phyloP scores from a whole-genome alignment of 202 grass and related monocot species.

The Setaria italica region DNA sequence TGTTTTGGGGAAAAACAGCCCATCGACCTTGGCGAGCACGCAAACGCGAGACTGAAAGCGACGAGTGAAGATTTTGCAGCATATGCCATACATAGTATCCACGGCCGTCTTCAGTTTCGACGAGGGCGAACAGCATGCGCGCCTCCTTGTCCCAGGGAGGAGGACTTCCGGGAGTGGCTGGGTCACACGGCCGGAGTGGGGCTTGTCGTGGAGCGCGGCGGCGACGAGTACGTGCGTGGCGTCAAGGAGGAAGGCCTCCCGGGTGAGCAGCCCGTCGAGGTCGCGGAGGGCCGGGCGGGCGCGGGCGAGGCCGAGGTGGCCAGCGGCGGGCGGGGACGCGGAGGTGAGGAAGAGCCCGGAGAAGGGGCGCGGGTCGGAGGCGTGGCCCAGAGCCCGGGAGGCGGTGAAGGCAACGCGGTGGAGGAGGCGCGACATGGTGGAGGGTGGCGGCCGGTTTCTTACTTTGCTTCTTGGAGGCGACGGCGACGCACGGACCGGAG shows the following conservation, averaged over 20 bases:
- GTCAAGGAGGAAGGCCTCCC: slow-evolving; percentile 22
- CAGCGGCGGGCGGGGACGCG: neutral
- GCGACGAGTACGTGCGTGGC: slow-evolving; percentile 14
- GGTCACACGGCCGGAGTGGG: neutral
- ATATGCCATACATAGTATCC: no score
- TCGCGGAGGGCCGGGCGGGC: slow-evolving; percentile 3
- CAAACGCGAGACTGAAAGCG: no score
- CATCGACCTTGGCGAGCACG: no score
- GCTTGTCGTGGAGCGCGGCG: neutral
- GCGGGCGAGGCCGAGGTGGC: slow-evolving; percentile 23
- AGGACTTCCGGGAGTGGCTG: no score
- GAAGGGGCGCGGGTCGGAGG: neutral
- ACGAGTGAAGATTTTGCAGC: no score
- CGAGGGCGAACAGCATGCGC: neutral
- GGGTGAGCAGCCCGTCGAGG: slow-evolving; percentile 10
- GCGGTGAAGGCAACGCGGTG: neutral
- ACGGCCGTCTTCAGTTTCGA: neutral
- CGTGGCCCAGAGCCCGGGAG: neutral
- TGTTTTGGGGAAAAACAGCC: no score
- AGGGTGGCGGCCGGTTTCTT: no score
- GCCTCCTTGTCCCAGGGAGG: accelerated
- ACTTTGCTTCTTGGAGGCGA: no score
- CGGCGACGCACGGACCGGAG: no score
- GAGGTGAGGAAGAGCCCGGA: neutral
- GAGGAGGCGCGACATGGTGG: neutral